Conservation (phyloP, 306 rosid species). For the Inga oerstediana region DNA sequence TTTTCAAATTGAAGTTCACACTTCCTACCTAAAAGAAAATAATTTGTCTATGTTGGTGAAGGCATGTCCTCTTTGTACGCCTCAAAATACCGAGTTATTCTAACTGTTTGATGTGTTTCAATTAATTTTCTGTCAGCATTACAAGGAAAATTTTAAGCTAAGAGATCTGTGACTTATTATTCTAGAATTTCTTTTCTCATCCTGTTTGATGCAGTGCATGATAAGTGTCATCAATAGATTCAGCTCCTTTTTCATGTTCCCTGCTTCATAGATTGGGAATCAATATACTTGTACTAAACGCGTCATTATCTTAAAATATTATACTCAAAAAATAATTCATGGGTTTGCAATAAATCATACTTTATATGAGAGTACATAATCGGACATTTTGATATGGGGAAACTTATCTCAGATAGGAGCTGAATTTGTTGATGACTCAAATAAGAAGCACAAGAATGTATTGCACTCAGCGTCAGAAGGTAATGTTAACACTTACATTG, state of each 20-base stretch:
- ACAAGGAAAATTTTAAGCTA: not conserved
- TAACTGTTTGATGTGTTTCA: not conserved
- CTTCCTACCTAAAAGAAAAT: not conserved
- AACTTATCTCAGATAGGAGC: constrained; percentile 18
- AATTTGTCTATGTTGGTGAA: not conserved
- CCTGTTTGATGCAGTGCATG: constrained; percentile 1
- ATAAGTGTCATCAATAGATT: not conserved
- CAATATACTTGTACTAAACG: not conserved
- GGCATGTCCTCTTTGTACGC: not conserved
- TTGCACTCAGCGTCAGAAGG: constrained; percentile 33
- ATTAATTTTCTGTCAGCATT: not conserved
- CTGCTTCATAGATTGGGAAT: not conserved
- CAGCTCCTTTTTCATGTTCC: not conserved
- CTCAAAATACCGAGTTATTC: not conserved
- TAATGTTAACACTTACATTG: constrained; percentile 12
- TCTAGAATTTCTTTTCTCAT: not conserved
- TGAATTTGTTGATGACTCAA: constrained; percentile 29
- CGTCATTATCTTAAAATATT: not conserved
- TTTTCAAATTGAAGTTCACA: not conserved
- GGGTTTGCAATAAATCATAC: not conserved
- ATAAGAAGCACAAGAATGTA: constrained; percentile 17
- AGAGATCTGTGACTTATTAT: not conserved
- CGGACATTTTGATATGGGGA: constrained; percentile 22
- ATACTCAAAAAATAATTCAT: not conserved
- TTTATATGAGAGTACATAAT: not conserved